Evolutionary conservation across 2,329 filamentous ascomycete genomes (phyloP), one percentile per base, ranked within the genome.

Genomic region (Colletotrichum higginsianum): DNA sequence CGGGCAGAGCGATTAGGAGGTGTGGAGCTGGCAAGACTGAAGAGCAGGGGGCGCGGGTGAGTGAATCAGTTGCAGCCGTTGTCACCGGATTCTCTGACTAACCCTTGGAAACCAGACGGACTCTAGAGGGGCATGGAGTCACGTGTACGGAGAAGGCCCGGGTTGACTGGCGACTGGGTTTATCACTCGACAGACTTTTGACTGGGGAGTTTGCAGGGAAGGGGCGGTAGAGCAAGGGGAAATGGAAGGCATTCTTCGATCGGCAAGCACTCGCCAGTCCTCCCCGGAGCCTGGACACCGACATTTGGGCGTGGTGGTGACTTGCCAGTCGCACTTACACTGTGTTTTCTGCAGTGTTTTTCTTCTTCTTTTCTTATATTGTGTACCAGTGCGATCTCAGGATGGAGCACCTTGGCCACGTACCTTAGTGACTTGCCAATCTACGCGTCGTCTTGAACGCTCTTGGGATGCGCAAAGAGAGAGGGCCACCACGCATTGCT

Each of bases 1-100:
- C 63, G 56, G 67, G 42, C 30, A 71, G 44, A 53, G 57, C 47
- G 56, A 52, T 35, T 52, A 55, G 47, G 50, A 67, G 52, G 50
- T n/a, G 56, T 67, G 57, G 57, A 57, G 50, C 50, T 52, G 50
- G 30, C 30, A 44, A 47, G 38, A 46, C 21, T 46, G 49, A 55
- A n/a, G 61, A 26, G 47, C 44, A 23, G 30, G 47, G 42, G 23
- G 55, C 18, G 30, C 16, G 60, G 44, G 42, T 56, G 57, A 62
- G 68, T 67, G 57, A 71, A 71, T 62, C 68, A 62, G 64, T 58
- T 26, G 68, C 42, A 44, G 38, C 44, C 15, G 21, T 18, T 35
- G 44, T 57, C 68, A 67, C 68, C 68, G 68, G 46, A 62, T 67
- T 71, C 64, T 67, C 46, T 49, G 47, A 52, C 60, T 38, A 52